Evolutionary conservation across 176 grass and related monocot genomes (phyloP).

Genomic region (Panicum miliaceum): DNA sequence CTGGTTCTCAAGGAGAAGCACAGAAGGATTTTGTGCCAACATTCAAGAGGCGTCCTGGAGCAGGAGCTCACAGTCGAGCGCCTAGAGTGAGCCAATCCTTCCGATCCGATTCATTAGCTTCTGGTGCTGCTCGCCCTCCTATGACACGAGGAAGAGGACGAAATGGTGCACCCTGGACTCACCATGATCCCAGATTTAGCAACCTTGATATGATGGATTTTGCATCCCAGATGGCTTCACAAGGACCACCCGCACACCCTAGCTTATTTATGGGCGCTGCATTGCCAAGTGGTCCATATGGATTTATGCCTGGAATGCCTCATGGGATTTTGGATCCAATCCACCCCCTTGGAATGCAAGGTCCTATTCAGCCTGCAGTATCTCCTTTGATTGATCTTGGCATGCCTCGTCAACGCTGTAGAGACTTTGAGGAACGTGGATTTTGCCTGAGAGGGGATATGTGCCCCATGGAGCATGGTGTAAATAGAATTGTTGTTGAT

Average conservation of each 20-base stretch:
- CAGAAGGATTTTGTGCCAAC: slow-evolving; percentile 61
- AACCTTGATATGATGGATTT: slow-evolving; percentile 78
- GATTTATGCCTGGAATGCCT: slow-evolving; percentile 86
- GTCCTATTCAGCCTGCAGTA: slow-evolving; percentile 61
- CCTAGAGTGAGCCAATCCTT: slow-evolving; percentile 60
- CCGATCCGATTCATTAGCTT: slow-evolving; percentile 55
- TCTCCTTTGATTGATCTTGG: slow-evolving; percentile 79
- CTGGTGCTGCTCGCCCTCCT: slow-evolving; percentile 42
- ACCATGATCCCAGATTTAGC: slow-evolving; percentile 78
- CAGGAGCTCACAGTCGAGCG: slow-evolving; percentile 42
- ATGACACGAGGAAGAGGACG: slow-evolving; percentile 83
- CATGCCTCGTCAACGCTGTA: slow-evolving; percentile 86
- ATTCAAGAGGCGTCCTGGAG: slow-evolving; percentile 62
- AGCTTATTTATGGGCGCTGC: slow-evolving; percentile 61
- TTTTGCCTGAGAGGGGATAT: slow-evolving; percentile 99
- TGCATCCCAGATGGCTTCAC: slow-evolving; percentile 73
- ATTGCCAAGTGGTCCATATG: slow-evolving; percentile 70
- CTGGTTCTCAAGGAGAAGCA: slow-evolving; percentile 47
- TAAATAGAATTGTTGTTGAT: slow-evolving; percentile 98
- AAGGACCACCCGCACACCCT: slow-evolving; percentile 70
- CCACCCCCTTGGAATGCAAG: slow-evolving; percentile 77
- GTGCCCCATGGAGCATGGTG: slow-evolving; percentile 97
- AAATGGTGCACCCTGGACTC: slow-evolving; percentile 61
- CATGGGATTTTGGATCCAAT: slow-evolving; percentile 91
- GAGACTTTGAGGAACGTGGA: slow-evolving; percentile 96